Conservation (phyloP, 1,284 basidiomycete species). For the Athelia sp. region DNA sequence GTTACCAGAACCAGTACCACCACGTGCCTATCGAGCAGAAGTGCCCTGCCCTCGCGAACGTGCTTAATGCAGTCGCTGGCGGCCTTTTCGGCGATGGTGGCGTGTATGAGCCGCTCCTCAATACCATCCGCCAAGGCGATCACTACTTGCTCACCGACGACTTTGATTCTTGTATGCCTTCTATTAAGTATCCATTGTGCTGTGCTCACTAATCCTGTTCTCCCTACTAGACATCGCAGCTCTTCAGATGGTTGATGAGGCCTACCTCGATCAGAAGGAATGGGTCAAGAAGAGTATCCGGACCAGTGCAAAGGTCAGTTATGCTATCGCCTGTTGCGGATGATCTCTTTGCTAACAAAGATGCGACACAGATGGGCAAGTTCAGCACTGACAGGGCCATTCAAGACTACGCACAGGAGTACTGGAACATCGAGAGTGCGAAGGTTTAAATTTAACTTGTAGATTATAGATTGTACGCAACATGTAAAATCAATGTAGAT, state of each 20-base stretch:
- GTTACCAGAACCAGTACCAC: conserved; percentile 81
- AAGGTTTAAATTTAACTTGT: conserved; percentile 21
- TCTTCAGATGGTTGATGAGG: conserved; percentile 80
- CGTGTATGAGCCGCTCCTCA: conserved; percentile 75
- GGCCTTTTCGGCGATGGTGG: conserved; percentile 75
- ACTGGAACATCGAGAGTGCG: conserved; percentile 64
- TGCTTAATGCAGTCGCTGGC: conserved; percentile 65
- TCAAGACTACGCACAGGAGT: conserved; percentile 81
- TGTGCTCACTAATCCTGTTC: conserved; percentile 1
- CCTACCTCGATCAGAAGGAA: conserved; percentile 73
- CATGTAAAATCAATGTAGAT: neutral
- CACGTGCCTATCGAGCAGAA: conserved; percentile 76
- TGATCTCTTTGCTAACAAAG: neutral
- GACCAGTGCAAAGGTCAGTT: conserved; percentile 67
- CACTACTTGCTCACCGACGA: conserved; percentile 85
- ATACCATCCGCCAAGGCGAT: conserved; percentile 75
- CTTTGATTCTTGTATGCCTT: conserved; percentile 77
- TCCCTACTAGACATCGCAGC: conserved; percentile 64
- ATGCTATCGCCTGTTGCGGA: neutral
- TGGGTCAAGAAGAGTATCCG: conserved; percentile 91
- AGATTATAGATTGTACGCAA: neutral
- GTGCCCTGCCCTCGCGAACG: conserved; percentile 72
- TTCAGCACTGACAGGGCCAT: conserved; percentile 92
- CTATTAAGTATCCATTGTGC: neutral
- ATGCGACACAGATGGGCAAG: conserved; percentile 74